phyloP scores from a whole-genome alignment of 352 stramenopile species.

The Pythium aristosporum region DNA sequence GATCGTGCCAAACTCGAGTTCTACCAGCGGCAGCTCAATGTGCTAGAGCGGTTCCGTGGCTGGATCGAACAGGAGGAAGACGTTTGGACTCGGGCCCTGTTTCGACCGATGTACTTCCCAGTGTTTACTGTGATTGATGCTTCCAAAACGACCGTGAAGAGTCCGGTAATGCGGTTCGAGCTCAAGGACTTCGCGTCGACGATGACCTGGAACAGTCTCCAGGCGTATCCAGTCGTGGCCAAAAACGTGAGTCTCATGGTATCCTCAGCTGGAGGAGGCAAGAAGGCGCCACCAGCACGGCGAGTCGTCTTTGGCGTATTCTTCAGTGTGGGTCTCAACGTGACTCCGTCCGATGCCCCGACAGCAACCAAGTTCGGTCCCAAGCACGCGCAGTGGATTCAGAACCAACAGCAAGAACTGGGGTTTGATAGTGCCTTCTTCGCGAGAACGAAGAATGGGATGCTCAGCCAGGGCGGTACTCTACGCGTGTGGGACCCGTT shows the following conservation, averaged over 20 bases:
- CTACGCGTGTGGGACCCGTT: constrained; percentile 46
- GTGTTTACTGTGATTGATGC: constrained; percentile 25
- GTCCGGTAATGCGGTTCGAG: constrained; percentile 32
- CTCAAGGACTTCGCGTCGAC: constrained; percentile 37
- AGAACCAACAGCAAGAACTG: constrained; percentile 31
- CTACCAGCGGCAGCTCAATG: constrained; percentile 39
- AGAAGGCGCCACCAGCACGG: neutral
- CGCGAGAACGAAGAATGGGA: constrained; percentile 25
- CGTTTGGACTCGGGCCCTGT: constrained; percentile 45
- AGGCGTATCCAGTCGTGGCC: constrained; percentile 7
- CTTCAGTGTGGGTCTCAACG: constrained; percentile 22
- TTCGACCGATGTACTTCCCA: constrained; percentile 36
- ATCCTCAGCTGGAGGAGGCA: neutral
- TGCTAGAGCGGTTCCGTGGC: constrained; percentile 45
- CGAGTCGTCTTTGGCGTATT: constrained; percentile 28
- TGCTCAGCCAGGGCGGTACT: constrained; percentile 19
- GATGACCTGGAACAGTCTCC: constrained; percentile 21
- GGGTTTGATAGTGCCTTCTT: constrained; percentile 53
- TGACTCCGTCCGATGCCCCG: constrained; percentile 16
- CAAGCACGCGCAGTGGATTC: constrained; percentile 37
- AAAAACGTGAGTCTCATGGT: constrained; percentile 15
- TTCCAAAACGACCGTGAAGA: constrained; percentile 8
- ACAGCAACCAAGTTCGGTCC: constrained; percentile 9
- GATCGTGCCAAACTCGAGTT: constrained; percentile 34
- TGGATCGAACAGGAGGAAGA: constrained; percentile 33